Conservation (phyloP, 1,284 basidiomycete genomes). For the Ganoderma lingzhi region DNA sequence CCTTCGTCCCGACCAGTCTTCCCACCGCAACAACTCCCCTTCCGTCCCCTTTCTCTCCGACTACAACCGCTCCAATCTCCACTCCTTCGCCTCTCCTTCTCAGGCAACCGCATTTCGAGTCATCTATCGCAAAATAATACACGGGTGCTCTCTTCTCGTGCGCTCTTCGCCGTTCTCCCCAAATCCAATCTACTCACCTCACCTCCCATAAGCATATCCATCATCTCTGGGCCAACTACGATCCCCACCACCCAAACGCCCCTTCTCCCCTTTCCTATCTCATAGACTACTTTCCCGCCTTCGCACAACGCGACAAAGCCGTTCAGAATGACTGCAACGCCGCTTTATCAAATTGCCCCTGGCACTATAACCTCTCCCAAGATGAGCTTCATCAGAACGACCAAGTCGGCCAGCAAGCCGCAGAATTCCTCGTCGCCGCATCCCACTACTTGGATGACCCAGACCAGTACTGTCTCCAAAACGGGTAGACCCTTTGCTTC, state of each 20-base stretch:
- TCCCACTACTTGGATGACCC: slow-evolving; percentile 24
- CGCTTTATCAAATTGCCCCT: slow-evolving; percentile 13
- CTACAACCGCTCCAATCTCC: not conserved
- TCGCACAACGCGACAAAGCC: slow-evolving; percentile 20
- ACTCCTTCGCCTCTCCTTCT: slow-evolving; percentile 2
- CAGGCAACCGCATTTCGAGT: slow-evolving; percentile 15
- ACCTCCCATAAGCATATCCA: not conserved
- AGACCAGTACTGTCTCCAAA: slow-evolving; percentile 19
- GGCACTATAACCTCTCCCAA: slow-evolving; percentile 25
- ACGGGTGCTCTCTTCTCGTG: slow-evolving; percentile 25
- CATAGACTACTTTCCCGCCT: slow-evolving; percentile 32
- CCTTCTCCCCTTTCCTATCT: slow-evolving; percentile 15
- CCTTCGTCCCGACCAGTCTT: slow-evolving; percentile 9
- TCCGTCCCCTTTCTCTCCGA: not conserved
- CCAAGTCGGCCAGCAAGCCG: slow-evolving; percentile 17
- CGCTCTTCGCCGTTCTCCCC: not conserved
- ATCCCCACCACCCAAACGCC: slow-evolving; percentile 10
- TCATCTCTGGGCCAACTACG: slow-evolving; percentile 11
- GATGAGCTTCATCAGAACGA: slow-evolving; percentile 21
- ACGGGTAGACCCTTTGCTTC: slow-evolving; percentile 17
- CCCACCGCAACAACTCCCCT: not conserved
- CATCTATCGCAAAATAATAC: slow-evolving; percentile 27
- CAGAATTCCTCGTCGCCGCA: slow-evolving; percentile 25
- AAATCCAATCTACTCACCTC: not conserved
- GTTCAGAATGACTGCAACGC: slow-evolving; percentile 1